Evolutionary conservation across 805 yeast species (phyloP), one percentile per base, ranked within the genome.

Genomic region (Yamadazyma phyllophila): DNA sequence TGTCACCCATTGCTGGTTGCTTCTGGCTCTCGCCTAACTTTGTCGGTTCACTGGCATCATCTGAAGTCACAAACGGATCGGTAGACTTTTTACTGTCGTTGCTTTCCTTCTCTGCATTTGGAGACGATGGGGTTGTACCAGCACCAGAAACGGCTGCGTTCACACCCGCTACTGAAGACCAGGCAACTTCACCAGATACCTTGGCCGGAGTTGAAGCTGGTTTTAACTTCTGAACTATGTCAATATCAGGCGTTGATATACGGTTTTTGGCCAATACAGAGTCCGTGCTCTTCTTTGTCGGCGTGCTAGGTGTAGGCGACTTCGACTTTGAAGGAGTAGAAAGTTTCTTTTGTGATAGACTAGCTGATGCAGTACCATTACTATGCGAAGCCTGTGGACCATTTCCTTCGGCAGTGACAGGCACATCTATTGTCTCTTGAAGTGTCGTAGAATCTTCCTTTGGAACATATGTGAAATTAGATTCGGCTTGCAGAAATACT

Each of bases 151-250:
- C 45, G 10, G 52, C 50, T 17, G 49, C 54, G 26, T 52, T 45
- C 7, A 61, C 74, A 5, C 77, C 77, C 4, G 81, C 82, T 4
- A 81, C 81, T 1, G 80, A 66, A 0, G 83, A 70, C 71, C 82
- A 80, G 56, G 80, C 80, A 43, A 80, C 61, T 39, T 76, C 79
- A 11, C 80, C 80, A 7, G 75, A 69, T 7, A 81, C 80, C 53
- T 74, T 74, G 6, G 74, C 61, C 10, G 83, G 84, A 5, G 77
- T 67, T 2, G 78, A 65, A 1, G 84, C 82, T 1, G 85, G 84
- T 55, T 77, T 78, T 51, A 78, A 60, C 6, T 67, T 69, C 41
- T 69, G 69, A 30, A 71, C 62, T 26, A 71, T 70, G 4, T 66
- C 75, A 5, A 62, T 44, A 13, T 69, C 74, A 7, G 64, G 62